Conservation (phyloP, 805 yeast genomes). For the Saccharomyces mikatae region DNA sequence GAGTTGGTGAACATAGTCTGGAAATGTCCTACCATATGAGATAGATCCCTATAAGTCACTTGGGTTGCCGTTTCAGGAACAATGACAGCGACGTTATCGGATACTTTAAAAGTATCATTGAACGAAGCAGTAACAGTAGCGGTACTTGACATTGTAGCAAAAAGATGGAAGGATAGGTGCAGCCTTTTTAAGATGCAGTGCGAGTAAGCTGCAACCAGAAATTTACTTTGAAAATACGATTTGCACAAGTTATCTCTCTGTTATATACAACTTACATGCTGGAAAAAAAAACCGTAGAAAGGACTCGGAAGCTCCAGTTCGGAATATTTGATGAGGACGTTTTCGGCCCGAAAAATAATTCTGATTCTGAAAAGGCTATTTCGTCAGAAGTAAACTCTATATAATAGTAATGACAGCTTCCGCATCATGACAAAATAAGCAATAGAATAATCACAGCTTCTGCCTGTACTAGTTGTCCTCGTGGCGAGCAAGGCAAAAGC, state of each 20-base stretch:
- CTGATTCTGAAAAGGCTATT: not conserved
- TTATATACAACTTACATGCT: not conserved
- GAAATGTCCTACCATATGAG: conserved; percentile 39
- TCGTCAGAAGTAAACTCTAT: not conserved
- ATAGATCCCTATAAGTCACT: conserved; percentile 38
- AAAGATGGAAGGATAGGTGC: not conserved
- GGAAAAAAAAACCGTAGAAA: not conserved
- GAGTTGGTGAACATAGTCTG: conserved; percentile 39
- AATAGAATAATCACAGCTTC: not conserved
- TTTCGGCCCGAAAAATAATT: not conserved
- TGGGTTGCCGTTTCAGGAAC: conserved; percentile 41
- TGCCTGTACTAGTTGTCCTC: not conserved
- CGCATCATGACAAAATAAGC: not conserved
- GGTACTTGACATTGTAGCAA: not conserved
- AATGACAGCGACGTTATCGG: conserved; percentile 36
- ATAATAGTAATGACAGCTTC: not conserved
- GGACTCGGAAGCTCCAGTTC: not conserved
- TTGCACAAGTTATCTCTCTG: not conserved
- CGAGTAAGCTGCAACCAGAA: not conserved
- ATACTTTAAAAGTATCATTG: conserved; percentile 30
- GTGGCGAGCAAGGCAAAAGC: conserved; percentile 13
- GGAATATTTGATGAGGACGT: not conserved
- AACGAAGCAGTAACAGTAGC: conserved; percentile 31
- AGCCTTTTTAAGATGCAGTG: not conserved
- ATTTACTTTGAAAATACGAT: no score